Base-by-base conservation (phyloP, 176 grass and related monocot species). In the Eragrostis nindensis region DNA sequence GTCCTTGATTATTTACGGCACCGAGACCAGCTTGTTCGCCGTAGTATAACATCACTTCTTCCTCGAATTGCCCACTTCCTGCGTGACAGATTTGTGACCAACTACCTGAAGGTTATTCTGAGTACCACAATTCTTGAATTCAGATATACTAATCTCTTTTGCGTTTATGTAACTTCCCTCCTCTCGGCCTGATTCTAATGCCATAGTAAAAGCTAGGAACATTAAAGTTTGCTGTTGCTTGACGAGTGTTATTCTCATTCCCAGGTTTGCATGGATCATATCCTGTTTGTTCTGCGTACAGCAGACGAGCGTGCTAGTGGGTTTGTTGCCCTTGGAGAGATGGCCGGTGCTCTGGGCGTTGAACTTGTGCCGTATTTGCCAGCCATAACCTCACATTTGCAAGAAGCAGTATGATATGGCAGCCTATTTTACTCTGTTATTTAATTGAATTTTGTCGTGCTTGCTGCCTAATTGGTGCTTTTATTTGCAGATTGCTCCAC, bases 211-310 rank as follows among this genome's bases (percentile, higher is more conserved):
- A 55, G 70, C 54, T 45, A 48, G n/a, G 3, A 36, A 32, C 62
- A 16, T 32, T 63, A 24, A 77, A 32, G 7, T 3, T 0, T 57
- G 54, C 43, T 55, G 68, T 78, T 30, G 45, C 53, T 38, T 89
- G 70, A 89, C n/a, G 5, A 62, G 4, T 74, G 30, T 24, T 66
- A 11, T 89, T 85, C 54, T 71, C 25, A 43, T 81, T 68, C 68
- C 64, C 86, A 98, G 96, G 91, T 95, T 73, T 98, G 96, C 84
- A 98, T 98, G 96, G 96, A 98, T 85, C 96, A 98, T 86, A 95
- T 98, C 69, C 62, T 98, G 55, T 91, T 94, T 87, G 96, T 98
- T 84, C 63, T 98, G 76, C 90, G 90, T 71, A 98, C 88, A 67
- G 92, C 90, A 32, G 96, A 91, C 71, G 96, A 98, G 63, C 90